Percentiles rank a stretch among this genome's conserved stretches.
Evolutionary conservation across 2,329 filamentous ascomycete species (phyloP).

Genomic region (Corinectria fuckeliana): DNA sequence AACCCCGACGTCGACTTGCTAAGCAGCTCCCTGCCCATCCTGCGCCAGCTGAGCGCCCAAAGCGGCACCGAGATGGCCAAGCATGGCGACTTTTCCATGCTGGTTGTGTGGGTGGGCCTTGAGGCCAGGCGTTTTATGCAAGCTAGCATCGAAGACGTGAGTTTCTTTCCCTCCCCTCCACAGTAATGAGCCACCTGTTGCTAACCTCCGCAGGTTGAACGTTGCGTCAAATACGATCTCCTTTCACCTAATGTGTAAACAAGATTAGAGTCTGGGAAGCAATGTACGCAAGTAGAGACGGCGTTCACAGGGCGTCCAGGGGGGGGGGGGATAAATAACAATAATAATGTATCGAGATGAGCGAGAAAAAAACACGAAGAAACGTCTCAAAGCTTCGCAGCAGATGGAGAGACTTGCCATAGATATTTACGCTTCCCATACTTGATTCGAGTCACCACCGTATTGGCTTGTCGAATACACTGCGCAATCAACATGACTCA

Average conservation of each 20-base stretch:
- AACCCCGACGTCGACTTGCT: conserved; percentile 90
- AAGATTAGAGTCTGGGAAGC: conserved; percentile 16
- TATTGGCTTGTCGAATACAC: not conserved
- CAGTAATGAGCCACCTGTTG: not conserved
- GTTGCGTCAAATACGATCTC: conserved; percentile 89
- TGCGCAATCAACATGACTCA: not conserved
- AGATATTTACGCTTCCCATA: not conserved
- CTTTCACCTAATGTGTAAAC: conserved; percentile 82
- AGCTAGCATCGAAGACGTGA: conserved; percentile 85
- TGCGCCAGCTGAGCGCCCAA: conserved; percentile 84
- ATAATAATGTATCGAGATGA: not conserved
- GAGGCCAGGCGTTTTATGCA: conserved; percentile 90
- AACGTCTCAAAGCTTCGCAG: too few relatives aligned
- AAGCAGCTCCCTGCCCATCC: conserved; percentile 83
- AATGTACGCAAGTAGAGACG: not conserved
- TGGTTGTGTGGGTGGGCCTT: conserved; percentile 89
- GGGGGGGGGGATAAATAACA: not conserved
- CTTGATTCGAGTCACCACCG: too few relatives aligned
- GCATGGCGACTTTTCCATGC: conserved; percentile 80
- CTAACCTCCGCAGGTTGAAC: conserved; percentile 67
- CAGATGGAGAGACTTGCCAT: not conserved
- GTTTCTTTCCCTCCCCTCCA: conserved; percentile 40
- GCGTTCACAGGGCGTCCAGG: conserved; percentile 25
- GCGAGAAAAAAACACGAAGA: not conserved
- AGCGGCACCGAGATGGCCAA: conserved; percentile 73